These are phyloP conservation scores for Colletotrichum tropicicola DNA, from an alignment of 2,329 filamentous ascomycete genomes.

Conservation along the genomic window DNA sequence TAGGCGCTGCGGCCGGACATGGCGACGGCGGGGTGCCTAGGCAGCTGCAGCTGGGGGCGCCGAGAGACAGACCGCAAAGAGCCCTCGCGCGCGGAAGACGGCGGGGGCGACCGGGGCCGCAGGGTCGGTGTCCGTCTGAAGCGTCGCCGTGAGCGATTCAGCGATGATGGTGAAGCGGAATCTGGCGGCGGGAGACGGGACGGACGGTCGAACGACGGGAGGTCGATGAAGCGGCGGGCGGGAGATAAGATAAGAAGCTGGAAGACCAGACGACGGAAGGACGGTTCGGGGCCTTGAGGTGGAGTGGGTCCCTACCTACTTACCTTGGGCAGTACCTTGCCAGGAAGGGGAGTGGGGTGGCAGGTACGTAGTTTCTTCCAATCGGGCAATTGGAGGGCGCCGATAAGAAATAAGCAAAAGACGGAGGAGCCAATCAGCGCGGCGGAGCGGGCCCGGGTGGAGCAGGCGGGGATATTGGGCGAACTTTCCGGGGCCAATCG, in stretches of 20 bases:
- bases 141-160: neutral
- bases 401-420: neutral
- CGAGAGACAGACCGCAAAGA: neutral
- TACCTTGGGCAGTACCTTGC: no score
- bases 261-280: neutral
- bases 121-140: neutral
- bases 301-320: no score
- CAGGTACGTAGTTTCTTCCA: neutral
- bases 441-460: neutral
- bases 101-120: neutral
- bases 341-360: no score
- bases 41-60: neutral
- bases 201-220: neutral
- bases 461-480: neutral
- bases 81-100: neutral
- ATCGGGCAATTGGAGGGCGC: conserved; percentile 8
- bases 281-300: no score
- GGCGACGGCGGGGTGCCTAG: conserved; percentile 14
- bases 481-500: neutral
- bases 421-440: neutral
- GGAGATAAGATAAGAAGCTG: neutral
- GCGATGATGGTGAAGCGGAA: neutral
- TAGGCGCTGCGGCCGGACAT: conserved; percentile 69
- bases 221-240: neutral
- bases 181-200: no score